Evolutionary conservation across 345 rosid species (phyloP).

Genomic region (Rhizophora mangle): DNA sequence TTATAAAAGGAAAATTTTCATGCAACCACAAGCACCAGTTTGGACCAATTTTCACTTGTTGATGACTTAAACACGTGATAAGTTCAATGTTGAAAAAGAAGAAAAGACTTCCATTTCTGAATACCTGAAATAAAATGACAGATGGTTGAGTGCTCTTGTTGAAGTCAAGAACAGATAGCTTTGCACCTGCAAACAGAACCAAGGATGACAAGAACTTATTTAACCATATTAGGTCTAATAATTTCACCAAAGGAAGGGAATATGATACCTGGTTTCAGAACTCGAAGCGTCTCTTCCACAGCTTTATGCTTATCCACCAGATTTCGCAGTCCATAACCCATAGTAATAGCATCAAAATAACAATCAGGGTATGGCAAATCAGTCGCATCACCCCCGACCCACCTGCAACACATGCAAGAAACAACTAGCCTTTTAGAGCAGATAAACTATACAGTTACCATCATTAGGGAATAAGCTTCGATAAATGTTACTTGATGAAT

Average conservation of each 20-base stretch:
- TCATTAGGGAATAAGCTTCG: background rate
- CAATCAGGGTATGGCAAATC: conserved; percentile 68
- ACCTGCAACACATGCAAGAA: conserved; percentile 33
- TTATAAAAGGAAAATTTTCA: background rate
- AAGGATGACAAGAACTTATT: conserved; percentile 5
- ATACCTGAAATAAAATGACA: conserved; percentile 65
- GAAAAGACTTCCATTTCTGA: background rate
- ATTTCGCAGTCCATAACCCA: conserved; percentile 86
- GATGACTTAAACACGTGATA: no score
- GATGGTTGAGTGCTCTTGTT: conserved; percentile 55
- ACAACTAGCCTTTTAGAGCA: conserved; percentile 1
- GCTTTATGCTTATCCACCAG: conserved; percentile 60
- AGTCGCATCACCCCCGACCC: conserved; percentile 82
- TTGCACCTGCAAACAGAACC: conserved; percentile 49
- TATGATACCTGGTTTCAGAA: conserved; percentile 67
- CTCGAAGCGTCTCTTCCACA: conserved; percentile 65
- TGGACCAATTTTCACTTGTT: background rate
- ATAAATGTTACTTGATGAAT: background rate
- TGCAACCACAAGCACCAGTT: background rate
- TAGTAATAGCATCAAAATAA: conserved; percentile 71
- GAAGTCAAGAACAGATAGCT: conserved; percentile 74
- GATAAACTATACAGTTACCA: background rate
- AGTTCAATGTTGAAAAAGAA: background rate
- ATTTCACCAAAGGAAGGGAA: conserved; percentile 1
- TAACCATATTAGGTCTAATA: background rate